phyloP scores from a whole-genome alignment of 225 moss, liverwort and hornwort species.

The Neckera pumila region DNA sequence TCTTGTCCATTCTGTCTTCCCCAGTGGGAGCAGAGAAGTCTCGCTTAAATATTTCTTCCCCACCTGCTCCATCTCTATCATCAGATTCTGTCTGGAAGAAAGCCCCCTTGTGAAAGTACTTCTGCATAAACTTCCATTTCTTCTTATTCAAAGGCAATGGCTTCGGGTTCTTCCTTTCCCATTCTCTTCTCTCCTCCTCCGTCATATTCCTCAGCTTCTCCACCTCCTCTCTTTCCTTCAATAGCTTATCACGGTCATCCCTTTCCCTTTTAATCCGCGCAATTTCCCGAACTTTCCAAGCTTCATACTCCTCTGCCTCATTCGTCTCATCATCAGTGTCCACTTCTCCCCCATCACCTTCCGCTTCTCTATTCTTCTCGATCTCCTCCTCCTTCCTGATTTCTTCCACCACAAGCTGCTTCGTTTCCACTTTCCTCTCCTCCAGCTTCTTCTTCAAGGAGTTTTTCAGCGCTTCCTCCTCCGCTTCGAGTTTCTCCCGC shows the following conservation, averaged over 20 bases:
- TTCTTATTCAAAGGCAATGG: slow-evolving; percentile 72
- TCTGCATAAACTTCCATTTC: slow-evolving; percentile 99
- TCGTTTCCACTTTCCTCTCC: slow-evolving; percentile 90
- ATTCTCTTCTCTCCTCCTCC: slow-evolving; percentile 90
- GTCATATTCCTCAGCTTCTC: slow-evolving; percentile 85
- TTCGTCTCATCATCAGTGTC: slow-evolving; percentile 96
- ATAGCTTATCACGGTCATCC: slow-evolving; percentile 79
- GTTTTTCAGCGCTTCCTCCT: slow-evolving; percentile 73
- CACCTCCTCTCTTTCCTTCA: slow-evolving; percentile 90
- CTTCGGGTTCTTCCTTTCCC: slow-evolving; percentile 98
- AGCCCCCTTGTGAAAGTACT: slow-evolving; percentile 95
- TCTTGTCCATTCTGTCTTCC: slow-evolving; percentile 94
- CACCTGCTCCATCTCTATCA: slow-evolving; percentile 33
- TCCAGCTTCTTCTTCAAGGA: slow-evolving; percentile 91
- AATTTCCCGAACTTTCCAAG: slow-evolving; percentile 96
- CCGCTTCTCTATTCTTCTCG: slow-evolving; percentile 84
- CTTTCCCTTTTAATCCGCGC: slow-evolving; percentile 94
- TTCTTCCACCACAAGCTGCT: slow-evolving; percentile 83
- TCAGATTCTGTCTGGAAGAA: slow-evolving; percentile 94
- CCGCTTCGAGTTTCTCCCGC: slow-evolving; percentile 85
- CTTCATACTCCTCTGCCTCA: slow-evolving; percentile 94
- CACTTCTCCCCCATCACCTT: slow-evolving; percentile 85
- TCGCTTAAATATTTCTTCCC: slow-evolving; percentile 60
- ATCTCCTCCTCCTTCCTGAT: slow-evolving; percentile 92
- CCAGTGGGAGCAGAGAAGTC: slow-evolving; percentile 92